These are phyloP conservation scores for Podospora australis DNA, from an alignment of 495 filamentous ascomycete genomes.

Conservation along the genomic window DNA sequence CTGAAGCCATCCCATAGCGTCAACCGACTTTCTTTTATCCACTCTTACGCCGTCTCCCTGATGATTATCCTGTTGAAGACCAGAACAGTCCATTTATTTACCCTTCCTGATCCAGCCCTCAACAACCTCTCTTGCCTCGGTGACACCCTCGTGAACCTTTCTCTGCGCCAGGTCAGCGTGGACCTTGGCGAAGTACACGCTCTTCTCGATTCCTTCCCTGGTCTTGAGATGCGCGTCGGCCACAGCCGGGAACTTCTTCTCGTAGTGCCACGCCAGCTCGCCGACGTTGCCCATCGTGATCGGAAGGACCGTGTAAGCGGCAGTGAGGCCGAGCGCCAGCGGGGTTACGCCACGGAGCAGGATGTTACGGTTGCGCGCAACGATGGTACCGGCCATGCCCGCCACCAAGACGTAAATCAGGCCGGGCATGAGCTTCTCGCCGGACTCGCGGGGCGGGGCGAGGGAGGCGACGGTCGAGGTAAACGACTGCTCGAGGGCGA, in stretches of 20 bases:
- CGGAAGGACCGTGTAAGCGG: slow-evolving; percentile 68
- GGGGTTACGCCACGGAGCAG: slow-evolving; percentile 67
- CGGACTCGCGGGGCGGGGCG: slow-evolving; percentile 71
- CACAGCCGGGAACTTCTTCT: slow-evolving; percentile 74
- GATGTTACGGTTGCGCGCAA: slow-evolving; percentile 77
- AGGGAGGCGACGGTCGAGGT: slow-evolving; percentile 81
- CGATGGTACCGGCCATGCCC: slow-evolving; percentile 85
- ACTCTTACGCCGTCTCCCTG: too few relatives aligned
- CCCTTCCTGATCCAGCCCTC: slow-evolving; percentile 90
- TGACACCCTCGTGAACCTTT: slow-evolving; percentile 74
- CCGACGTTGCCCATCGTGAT: slow-evolving; percentile 79
- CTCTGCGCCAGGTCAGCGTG: slow-evolving; percentile 61
- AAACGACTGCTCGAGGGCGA: slow-evolving; percentile 74
- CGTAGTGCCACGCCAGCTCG: slow-evolving; percentile 78
- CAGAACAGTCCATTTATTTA: too few relatives aligned
- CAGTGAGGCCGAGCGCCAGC: slow-evolving; percentile 62
- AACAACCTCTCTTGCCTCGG: slow-evolving; percentile 60
- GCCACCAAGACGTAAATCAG: slow-evolving; percentile 84
- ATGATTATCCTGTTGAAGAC: too few relatives aligned
- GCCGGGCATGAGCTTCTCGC: slow-evolving; percentile 80
- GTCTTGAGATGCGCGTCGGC: slow-evolving; percentile 67
- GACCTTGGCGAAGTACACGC: slow-evolving; percentile 60
- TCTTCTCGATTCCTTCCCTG: slow-evolving; percentile 59
- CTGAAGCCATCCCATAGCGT: too few relatives aligned
- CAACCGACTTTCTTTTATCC: too few relatives aligned